Evolutionary conservation across 2,329 filamentous ascomycete genomes (phyloP).

Genomic region (Teratosphaeria nubilosa): DNA sequence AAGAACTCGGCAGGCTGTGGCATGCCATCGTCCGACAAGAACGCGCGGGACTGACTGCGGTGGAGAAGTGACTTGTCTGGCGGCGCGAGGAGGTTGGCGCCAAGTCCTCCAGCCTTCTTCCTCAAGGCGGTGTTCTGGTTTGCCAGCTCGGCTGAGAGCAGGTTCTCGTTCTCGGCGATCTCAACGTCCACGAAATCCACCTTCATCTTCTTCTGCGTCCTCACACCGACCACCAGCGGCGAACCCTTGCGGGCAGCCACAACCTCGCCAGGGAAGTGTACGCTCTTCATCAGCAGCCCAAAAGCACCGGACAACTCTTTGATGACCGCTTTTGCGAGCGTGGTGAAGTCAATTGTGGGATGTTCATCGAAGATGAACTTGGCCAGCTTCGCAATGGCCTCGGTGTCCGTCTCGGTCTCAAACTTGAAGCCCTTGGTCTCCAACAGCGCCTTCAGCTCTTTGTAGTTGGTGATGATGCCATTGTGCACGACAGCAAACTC

Average conservation of each 20-base stretch:
- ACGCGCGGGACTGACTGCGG: conserved; percentile 95
- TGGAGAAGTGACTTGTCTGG: conserved; percentile 97
- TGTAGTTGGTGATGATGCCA: conserved; percentile 99
- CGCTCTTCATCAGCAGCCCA: conserved; percentile 92
- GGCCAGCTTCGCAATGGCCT: conserved; percentile 97
- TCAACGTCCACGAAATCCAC: conserved; percentile 99
- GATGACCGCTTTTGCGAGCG: conserved; percentile 93
- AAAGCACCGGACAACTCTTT: conserved; percentile 97
- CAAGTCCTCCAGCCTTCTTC: conserved; percentile 54
- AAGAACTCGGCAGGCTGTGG: conserved; percentile 99
- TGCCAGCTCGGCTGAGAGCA: conserved; percentile 83
- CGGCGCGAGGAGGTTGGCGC: conserved; percentile 63
- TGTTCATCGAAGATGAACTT: conserved; percentile 97
- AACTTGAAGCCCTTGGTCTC: conserved; percentile 94
- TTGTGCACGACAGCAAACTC: conserved; percentile 98
- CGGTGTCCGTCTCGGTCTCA: conserved; percentile 98
- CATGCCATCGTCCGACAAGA: conserved; percentile 96
- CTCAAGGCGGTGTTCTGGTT: conserved; percentile 95
- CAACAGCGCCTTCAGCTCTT: conserved; percentile 91
- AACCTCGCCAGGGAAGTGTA: conserved; percentile 96
- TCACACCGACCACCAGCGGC: conserved; percentile 91
- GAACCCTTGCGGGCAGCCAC: conserved; percentile 98
- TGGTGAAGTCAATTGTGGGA: conserved; percentile 88
- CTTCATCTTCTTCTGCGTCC: conserved; percentile 98
- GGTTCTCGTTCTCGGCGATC: conserved; percentile 74